Conservation (phyloP, 306 rosid genomes). For the Sindora glabra region DNA sequence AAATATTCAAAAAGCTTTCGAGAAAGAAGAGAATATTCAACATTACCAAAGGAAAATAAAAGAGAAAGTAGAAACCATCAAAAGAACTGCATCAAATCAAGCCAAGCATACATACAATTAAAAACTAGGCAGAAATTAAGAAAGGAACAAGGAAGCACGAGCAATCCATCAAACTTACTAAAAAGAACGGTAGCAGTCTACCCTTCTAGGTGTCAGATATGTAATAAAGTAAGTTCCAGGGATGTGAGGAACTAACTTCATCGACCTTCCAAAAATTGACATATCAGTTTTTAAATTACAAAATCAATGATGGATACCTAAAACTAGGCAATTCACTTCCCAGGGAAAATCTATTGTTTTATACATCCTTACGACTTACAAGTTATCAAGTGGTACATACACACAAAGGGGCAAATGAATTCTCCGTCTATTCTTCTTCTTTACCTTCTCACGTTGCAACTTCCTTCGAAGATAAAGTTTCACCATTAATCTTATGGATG, state of each 20-base stretch:
- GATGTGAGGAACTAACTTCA: not conserved
- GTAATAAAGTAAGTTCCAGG: constrained; percentile 3
- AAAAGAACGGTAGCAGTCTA: not conserved
- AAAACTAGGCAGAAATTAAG: not conserved
- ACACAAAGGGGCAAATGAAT: no score
- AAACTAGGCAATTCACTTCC: not conserved
- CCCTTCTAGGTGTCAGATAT: not conserved
- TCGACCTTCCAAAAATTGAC: not conserved
- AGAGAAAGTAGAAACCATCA: not conserved
- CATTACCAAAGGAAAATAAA: constrained; percentile 4
- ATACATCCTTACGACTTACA: not conserved
- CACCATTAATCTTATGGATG: constrained; percentile 77
- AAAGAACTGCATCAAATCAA: not conserved
- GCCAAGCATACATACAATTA: not conserved
- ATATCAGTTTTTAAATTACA: not conserved
- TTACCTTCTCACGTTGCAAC: constrained; percentile 70
- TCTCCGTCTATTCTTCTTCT: not conserved
- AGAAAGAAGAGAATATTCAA: not conserved
- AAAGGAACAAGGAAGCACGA: not conserved
- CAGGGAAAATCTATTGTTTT: not conserved
- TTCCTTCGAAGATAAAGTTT: constrained; percentile 65
- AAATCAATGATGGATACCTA: not conserved
- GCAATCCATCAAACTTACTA: not conserved
- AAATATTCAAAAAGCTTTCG: not conserved
- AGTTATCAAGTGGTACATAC: not conserved